phyloP scores from a whole-genome alignment of 768 basidiomycete species.

The Tricholoma furcatifolium region DNA sequence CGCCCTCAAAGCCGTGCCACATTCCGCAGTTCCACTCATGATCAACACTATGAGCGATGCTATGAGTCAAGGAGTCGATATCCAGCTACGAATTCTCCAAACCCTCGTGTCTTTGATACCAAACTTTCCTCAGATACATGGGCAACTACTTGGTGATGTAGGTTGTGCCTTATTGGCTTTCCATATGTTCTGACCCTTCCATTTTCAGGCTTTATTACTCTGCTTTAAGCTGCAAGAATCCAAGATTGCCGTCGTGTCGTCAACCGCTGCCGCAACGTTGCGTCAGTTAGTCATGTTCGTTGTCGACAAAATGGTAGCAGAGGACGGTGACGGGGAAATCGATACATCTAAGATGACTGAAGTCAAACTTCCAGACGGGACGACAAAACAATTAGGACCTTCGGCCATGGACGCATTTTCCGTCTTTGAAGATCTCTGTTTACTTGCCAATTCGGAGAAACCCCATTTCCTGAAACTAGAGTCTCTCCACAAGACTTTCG shows the following conservation, averaged over 20 bases:
- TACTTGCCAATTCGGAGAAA: conserved; percentile 80
- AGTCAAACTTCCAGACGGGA: conserved; percentile 67
- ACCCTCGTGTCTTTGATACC: conserved; percentile 90
- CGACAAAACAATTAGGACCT: conserved; percentile 59
- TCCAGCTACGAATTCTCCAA: conserved; percentile 91
- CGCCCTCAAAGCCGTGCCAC: conserved; percentile 79
- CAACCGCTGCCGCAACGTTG: conserved; percentile 93
- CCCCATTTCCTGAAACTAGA: conserved; percentile 82
- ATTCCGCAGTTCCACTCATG: conserved; percentile 74
- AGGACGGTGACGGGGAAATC: conserved; percentile 51
- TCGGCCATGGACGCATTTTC: conserved; percentile 83
- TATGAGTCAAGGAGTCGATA: conserved; percentile 93
- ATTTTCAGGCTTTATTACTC: conserved; percentile 73
- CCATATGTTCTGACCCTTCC: neutral
- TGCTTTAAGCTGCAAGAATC: conserved; percentile 97
- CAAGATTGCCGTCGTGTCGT: conserved; percentile 93
- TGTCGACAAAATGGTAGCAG: conserved; percentile 88
- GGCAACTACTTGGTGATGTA: conserved; percentile 78
- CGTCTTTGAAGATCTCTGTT: conserved; percentile 90
- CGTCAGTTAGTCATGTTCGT: conserved; percentile 98
- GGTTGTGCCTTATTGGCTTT: neutral
- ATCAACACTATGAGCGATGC: conserved; percentile 85
- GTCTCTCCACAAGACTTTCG: conserved; percentile 87
- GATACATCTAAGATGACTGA: conserved; percentile 34
- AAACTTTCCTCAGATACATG: conserved; percentile 82